Evolutionary conservation across 2,329 filamentous ascomycete genomes (phyloP), one percentile per base, ranked within the genome.

Genomic region (Alternaria ethzedia): DNA sequence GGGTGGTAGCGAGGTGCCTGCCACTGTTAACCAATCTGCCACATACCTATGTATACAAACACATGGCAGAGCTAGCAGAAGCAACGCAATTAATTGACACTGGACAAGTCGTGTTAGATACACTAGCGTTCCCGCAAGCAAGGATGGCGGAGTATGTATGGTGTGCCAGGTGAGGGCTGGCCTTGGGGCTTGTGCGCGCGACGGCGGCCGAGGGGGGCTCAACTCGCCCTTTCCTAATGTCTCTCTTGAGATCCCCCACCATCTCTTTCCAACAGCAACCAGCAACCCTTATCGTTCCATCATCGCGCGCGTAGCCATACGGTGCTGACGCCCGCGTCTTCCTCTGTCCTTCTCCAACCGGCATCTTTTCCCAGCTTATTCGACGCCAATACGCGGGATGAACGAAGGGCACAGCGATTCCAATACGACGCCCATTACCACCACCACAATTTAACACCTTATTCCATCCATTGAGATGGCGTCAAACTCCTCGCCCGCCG

Each of bases 401-500:
- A 70, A 76, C 70, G 68, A 74, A 69, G 70, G 66, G 70, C 64
- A 73, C 70, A 68, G 61, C 70, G 64, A 61, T 64, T 60, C 57
- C 72, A 70, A 63, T 68, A 63, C 61, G 63, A 69, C 73, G 32
- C 4, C 32, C 15, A 41, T 41, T n/a, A n/a, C n/a, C n/a, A n/a
- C 72, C 67, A 66, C 63, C 72, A 72, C 77, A 67, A 75, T 77
- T 79, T 81, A 78, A 80, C 71, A 68, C 55, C 58, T 62, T 30
- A 15, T 57, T 17, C 47, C 59, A 36, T 49, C 36, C 36, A 87
- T 90, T 80, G 87, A 75, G 56, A 81, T 90, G 82, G 89, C 89
- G 75, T 86, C 91, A 78, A 84, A 88, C 78, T 88, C 93, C 78
- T 88, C 90, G 78, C 75, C 79, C 65, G 87, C 91, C 74, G 87